Evolutionary conservation across 116 monocot species (phyloP), one percentile per base, ranked within the genome.

Genomic region (Dioscorea cayenensis): DNA sequence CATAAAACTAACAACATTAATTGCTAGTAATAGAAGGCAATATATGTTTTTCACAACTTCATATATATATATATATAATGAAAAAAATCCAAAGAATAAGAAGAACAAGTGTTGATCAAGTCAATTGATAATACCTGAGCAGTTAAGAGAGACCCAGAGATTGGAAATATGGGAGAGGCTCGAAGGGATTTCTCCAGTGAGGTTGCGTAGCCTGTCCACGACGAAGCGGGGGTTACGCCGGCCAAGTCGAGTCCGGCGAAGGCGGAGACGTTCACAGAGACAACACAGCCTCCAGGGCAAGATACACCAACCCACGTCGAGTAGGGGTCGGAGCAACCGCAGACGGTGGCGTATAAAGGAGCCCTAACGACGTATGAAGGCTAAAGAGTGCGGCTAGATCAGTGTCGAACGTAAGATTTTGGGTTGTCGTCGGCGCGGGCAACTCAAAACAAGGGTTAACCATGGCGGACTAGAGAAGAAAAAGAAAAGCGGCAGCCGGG

Each of bases 291-390:
- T 21, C 64, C 10, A 21, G 20, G 64, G 85, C 95, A 95, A 21
- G 21, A 11, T 49, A 95, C 86, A 19, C 95, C 95, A 4, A 76
- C 43, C 95, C 95, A 95, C 7, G 58, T 16, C 6, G 64, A 19
- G 80, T 92, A 95, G 1, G 95, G 95, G 81, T 95, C 87, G 21
- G 81, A 14, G 8, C 73, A 70, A 5, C n/a, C 85, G 83, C 27
- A 89, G 95, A 92, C 95, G 92, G 82, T 95, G 80, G 28, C 85
- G 76, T 1, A 87, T 76, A n/a, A n/a, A 85, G 85, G 65, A 95
- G 72, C 14, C 87, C 87, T 43, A 95, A 85, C 36, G n/a, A n/a
- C n/a, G n/a, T n/a, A n/a, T n/a, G n/a, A n/a, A n/a, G n/a, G n/a
- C n/a, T n/a, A n/a, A n/a, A 92, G 43, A 95, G 81, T 13, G 81